Percentiles rank a stretch among this genome's conserved stretches.
Conservation (phyloP, 192 early-diverging fungal species). For the Rhizophagus sp. region DNA sequence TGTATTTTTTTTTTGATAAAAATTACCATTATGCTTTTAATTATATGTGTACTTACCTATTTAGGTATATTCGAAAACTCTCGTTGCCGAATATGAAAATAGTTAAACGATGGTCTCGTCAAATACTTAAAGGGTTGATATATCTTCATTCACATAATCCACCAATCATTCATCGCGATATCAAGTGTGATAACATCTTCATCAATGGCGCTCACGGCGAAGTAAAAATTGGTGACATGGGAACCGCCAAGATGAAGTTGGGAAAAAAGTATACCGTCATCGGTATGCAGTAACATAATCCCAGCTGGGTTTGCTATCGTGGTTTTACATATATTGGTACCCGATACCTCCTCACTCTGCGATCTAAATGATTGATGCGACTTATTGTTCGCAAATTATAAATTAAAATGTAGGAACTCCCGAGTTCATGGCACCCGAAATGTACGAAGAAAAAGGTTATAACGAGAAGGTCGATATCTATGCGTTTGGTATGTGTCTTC, state of each 20-base stretch:
- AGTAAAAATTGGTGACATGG: slow-evolving; percentile 86
- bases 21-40: not conserved
- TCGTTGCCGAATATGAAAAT: slow-evolving; percentile 73
- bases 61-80: slow-evolving; percentile 70
- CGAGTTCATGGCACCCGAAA: slow-evolving; percentile 84
- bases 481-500: slow-evolving; percentile 81
- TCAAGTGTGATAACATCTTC: slow-evolving; percentile 86
- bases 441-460: slow-evolving; percentile 84
- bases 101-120: slow-evolving; percentile 78
- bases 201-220: slow-evolving; percentile 84
- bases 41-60: not conserved
- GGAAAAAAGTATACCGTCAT: slow-evolving; percentile 85
- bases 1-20: not conserved
- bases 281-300: slow-evolving; percentile 56
- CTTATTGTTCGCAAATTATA: slow-evolving; percentile 17
- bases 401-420: slow-evolving; percentile 54
- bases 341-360: not conserved
- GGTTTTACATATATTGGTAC: slow-evolving; percentile 17
- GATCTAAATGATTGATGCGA: slow-evolving; percentile 11
- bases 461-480: slow-evolving; percentile 86
- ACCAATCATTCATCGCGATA: slow-evolving; percentile 81
- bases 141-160: slow-evolving; percentile 78
- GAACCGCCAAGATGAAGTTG: slow-evolving; percentile 83
- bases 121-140: slow-evolving; percentile 75
- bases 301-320: slow-evolving; percentile 49